phyloP scores from a whole-genome alignment of 441 rosid genomes.

The Kokia cookei region DNA sequence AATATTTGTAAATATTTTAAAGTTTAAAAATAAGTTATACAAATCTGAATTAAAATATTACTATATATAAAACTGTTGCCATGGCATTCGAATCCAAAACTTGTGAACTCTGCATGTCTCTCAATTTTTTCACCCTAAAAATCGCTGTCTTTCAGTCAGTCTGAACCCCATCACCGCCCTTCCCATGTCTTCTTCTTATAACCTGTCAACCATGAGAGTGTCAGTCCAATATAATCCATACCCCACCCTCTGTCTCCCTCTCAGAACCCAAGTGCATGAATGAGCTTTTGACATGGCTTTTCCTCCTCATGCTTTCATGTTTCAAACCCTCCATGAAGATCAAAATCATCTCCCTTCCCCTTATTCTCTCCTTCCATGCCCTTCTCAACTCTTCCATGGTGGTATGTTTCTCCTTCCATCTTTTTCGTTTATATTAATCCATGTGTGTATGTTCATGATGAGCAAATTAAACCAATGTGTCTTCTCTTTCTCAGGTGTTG shows the following conservation, averaged over 20 bases:
- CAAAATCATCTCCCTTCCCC: conserved; percentile 58
- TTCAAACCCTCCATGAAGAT: conserved; percentile 41
- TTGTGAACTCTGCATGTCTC: conserved; percentile 11
- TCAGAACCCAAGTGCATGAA: conserved; percentile 9
- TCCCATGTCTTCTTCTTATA: conserved; percentile 24
- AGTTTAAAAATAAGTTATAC: no score
- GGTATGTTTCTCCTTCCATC: not conserved
- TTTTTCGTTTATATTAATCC: not conserved
- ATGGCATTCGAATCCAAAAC: no score
- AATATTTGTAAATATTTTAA: no score
- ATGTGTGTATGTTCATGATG: conserved; percentile 32
- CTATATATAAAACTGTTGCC: no score
- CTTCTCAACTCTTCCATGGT: not conserved
- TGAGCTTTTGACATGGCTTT: conserved; percentile 48
- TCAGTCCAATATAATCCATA: conserved; percentile 9
- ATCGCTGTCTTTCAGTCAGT: conserved; percentile 32
- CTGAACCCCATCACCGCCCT: conserved; percentile 27
- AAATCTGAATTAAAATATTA: no score
- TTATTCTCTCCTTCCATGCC: conserved; percentile 35
- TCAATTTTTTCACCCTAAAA: conserved; percentile 11
- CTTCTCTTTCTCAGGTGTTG: conserved; percentile 70
- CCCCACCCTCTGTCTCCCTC: not conserved
- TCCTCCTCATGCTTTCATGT: conserved; percentile 71
- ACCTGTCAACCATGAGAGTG: conserved; percentile 25
- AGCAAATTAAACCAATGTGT: conserved; percentile 57